phyloP scores from a whole-genome alignment of 2,329 filamentous ascomycete species.

The Talaromyces sp. region DNA sequence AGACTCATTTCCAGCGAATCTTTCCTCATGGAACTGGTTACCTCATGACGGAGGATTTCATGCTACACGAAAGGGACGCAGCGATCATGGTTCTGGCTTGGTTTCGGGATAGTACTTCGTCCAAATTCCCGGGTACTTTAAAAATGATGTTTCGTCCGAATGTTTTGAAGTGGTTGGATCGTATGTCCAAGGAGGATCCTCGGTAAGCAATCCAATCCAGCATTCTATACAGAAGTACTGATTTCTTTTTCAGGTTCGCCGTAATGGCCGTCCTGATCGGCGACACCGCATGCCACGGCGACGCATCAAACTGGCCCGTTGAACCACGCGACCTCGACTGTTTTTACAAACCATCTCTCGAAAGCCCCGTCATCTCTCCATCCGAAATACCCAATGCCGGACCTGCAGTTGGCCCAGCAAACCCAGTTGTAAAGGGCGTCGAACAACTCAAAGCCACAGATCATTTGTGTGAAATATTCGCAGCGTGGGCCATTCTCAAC shows the following conservation, averaged over 20 bases:
- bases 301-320: conserved; percentile 12
- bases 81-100: conserved; percentile 38
- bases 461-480: conserved; percentile 41
- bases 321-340: conserved; percentile 26
- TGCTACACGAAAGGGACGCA: conserved; percentile 31
- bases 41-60: conserved; percentile 44
- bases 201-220: conserved; percentile 4
- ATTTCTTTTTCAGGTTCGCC: conserved; percentile 24
- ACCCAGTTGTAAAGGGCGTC: conserved; percentile 26
- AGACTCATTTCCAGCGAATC: conserved; percentile 34
- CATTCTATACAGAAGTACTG: background rate
- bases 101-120: conserved; percentile 30
- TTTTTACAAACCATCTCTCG: conserved; percentile 25
- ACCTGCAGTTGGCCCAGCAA: conserved; percentile 23
- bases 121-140: conserved; percentile 32
- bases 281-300: conserved; percentile 26
- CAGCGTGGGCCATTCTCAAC: conserved; percentile 38
- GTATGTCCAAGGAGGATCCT: conserved; percentile 24
- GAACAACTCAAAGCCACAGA: conserved; percentile 33
- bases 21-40: conserved; percentile 41
- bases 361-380: conserved; percentile 33
- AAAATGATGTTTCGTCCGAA: conserved; percentile 43
- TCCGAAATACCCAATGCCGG: conserved; percentile 24
- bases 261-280: conserved; percentile 32
- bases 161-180: conserved; percentile 36